These are phyloP conservation scores for Penicillium olsonii DNA, from an alignment of 2,329 filamentous ascomycete species.

Conservation along the genomic window DNA sequence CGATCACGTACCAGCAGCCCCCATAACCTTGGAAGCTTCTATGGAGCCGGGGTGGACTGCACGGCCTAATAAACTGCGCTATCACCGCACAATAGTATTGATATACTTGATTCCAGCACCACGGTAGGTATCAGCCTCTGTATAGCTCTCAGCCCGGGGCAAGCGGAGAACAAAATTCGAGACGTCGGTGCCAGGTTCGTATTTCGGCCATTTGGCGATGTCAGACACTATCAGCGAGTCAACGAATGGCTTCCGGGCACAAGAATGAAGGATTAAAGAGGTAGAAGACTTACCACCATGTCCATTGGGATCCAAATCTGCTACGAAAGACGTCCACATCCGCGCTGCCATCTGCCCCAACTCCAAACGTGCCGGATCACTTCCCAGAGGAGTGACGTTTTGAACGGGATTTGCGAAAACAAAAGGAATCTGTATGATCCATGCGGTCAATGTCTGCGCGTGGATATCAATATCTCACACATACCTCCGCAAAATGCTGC, in stretches of 20 bases:
- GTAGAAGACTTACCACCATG: conserved; percentile 26
- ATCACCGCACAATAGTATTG: conserved; percentile 29
- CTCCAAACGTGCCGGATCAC: conserved; percentile 26
- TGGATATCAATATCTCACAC: too few species aligned
- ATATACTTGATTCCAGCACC: conserved; percentile 29
- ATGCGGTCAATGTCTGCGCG: too few species aligned
- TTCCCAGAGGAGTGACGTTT: conserved; percentile 28
- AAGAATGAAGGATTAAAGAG: not conserved
- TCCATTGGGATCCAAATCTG: conserved; percentile 30
- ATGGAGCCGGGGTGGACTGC: too few species aligned
- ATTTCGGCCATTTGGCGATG: conserved; percentile 28
- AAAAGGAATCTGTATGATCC: conserved; percentile 30
- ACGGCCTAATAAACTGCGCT: too few species aligned
- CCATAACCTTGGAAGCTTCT: too few species aligned
- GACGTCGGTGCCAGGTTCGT: conserved; percentile 11
- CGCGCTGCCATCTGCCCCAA: conserved; percentile 32
- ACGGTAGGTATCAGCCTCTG: conserved; percentile 30
- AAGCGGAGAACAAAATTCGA: conserved; percentile 33
- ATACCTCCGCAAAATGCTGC: conserved; percentile 34
- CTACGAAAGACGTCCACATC: conserved; percentile 36
- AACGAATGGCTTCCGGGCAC: not conserved
- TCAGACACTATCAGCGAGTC: conserved; percentile 16
- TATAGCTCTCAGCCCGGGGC: conserved; percentile 26
- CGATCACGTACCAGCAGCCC: conserved; percentile 2
- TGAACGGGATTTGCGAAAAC: conserved; percentile 35